Evolutionary conservation across 2,329 filamentous ascomycete genomes (phyloP).

Genomic region (Pezicula neosporulosa): DNA sequence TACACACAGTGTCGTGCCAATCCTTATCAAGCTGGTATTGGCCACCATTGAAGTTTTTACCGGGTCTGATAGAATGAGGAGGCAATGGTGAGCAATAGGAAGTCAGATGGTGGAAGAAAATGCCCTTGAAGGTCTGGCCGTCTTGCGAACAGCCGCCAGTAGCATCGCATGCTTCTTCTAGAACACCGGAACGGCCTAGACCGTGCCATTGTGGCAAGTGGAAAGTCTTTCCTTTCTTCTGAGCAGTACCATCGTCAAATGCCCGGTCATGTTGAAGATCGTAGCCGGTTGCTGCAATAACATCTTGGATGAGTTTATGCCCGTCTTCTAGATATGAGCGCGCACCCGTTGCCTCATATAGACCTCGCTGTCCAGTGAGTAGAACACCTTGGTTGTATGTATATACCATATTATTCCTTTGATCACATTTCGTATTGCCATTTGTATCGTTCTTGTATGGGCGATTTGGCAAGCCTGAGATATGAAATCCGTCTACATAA

Average conservation of each 20-base stretch:
- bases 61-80: constrained; percentile 17
- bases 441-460: constrained; percentile 41
- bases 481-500: constrained; percentile 86
- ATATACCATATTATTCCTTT: constrained; percentile 84
- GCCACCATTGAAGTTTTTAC: constrained; percentile 13
- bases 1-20: constrained; percentile 59
- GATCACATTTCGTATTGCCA: constrained; percentile 72
- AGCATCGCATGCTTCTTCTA: constrained; percentile 83
- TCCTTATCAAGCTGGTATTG: constrained; percentile 8
- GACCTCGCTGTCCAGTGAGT: constrained; percentile 73
- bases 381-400: constrained; percentile 96
- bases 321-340: constrained; percentile 71
- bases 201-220: constrained; percentile 56
- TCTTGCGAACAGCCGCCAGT: constrained; percentile 75
- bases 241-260: constrained; percentile 33
- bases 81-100: constrained; percentile 71
- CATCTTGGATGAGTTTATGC: constrained; percentile 69
- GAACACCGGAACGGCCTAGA: constrained; percentile 72
- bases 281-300: constrained; percentile 79
- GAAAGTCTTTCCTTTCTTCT: not conserved
- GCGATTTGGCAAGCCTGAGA: constrained; percentile 55
- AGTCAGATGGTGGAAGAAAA: constrained; percentile 87
- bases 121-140: constrained; percentile 87
- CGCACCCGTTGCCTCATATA: constrained; percentile 78
- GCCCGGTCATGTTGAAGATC: constrained; percentile 38